These are phyloP conservation scores for Fusarium sp. DNA, from an alignment of 2,329 filamentous ascomycete genomes.

Conservation along the genomic window DNA sequence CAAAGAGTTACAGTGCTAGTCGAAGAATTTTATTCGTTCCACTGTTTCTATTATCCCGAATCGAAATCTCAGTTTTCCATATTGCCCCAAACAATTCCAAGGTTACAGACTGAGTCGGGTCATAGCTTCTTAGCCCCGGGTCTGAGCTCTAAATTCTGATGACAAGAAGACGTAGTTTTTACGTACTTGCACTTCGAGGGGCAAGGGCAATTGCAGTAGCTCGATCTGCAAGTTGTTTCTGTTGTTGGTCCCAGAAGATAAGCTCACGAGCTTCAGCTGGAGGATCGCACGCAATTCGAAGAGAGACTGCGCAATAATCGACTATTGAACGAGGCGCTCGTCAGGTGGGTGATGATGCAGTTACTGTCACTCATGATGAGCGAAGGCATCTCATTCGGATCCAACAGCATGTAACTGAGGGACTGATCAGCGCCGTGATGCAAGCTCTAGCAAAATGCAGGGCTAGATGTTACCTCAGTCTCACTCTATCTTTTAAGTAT, in stretches of 20 bases:
- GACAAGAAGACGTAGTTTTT: constrained; percentile 18
- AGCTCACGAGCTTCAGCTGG: constrained; percentile 7
- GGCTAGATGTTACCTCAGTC: constrained; percentile 1
- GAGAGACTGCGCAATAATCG: neutral
- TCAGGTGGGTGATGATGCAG: neutral
- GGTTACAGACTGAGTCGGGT: constrained; percentile 32
- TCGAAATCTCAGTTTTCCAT: neutral
- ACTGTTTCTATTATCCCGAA: neutral
- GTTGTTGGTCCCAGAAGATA: neutral
- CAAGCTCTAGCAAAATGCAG: neutral
- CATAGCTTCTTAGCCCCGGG: constrained; percentile 28
- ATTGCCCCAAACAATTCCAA: neutral
- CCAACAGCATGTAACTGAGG: neutral
- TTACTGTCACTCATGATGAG: constrained; percentile 5
- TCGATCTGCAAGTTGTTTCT: neutral
- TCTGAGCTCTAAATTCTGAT: constrained; percentile 10
- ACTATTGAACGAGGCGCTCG: constrained; percentile 7
- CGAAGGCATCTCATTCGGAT: neutral
- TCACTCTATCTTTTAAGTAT: neutral
- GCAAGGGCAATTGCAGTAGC: constrained; percentile 6
- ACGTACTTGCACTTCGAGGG: constrained; percentile 12
- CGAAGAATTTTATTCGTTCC: neutral
- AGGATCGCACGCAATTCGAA: constrained; percentile 27
- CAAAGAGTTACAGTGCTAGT: neutral
- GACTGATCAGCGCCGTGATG: neutral